Percentiles rank a stretch among this genome's conserved stretches.
Evolutionary conservation across 108 stramenopile species (phyloP).

Genomic region (Epithemia pelagica): DNA sequence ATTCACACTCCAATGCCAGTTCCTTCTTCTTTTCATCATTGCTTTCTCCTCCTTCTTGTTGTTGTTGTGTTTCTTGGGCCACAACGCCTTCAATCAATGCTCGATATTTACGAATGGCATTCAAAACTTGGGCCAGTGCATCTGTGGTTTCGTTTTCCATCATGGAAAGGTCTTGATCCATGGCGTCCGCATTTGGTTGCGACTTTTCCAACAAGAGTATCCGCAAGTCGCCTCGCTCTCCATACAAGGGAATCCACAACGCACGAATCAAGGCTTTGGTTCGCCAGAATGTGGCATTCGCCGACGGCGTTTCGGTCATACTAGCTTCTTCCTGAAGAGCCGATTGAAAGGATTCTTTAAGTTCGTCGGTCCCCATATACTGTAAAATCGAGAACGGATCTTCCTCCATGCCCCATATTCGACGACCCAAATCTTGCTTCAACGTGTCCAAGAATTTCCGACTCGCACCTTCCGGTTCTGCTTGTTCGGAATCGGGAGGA

Average conservation of each 20-base stretch:
- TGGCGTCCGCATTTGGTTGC: constrained; percentile 15
- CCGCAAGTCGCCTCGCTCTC: constrained; percentile 11
- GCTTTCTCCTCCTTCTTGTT: neutral
- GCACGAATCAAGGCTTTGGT: constrained; percentile 23
- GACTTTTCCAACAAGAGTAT: constrained; percentile 12
- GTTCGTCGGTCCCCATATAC: constrained; percentile 54
- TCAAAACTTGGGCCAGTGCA: constrained; percentile 19
- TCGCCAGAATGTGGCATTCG: constrained; percentile 38
- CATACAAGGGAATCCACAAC: constrained; percentile 23
- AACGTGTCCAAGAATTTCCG: constrained; percentile 14
- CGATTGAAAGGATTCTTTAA: constrained; percentile 18
- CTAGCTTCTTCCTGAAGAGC: constrained; percentile 12
- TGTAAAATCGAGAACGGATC: constrained; percentile 43
- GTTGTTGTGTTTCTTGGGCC: constrained; percentile 31
- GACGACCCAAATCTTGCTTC: constrained; percentile 39
- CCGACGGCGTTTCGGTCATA: constrained; percentile 17
- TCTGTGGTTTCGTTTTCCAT: constrained; percentile 42
- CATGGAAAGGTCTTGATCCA: constrained; percentile 31
- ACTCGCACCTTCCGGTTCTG: constrained; percentile 8
- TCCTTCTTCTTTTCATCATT: neutral
- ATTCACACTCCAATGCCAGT: neutral
- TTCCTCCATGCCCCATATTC: constrained; percentile 53
- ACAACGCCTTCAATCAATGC: constrained; percentile 35
- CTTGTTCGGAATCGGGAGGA: neutral
- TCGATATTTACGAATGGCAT: constrained; percentile 40